A percentile compares a stretch with the other conserved stretches of the same genome.
Conservation (phyloP, 768 basidiomycete species). For the Collybia sordida region DNA sequence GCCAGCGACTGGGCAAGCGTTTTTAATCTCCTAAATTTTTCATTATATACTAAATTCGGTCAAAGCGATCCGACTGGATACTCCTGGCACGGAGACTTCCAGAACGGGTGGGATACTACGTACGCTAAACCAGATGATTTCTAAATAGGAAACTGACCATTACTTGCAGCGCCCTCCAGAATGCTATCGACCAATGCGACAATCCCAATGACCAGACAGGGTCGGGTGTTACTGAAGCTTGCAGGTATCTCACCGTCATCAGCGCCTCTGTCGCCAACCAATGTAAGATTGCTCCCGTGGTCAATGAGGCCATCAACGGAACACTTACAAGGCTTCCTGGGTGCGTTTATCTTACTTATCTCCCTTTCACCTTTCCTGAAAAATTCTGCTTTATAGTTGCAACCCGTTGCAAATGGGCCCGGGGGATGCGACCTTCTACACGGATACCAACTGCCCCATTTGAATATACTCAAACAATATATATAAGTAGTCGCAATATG, state of each 20-base stretch:
- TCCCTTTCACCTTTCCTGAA: background rate
- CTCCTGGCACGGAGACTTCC: conserved; percentile 47
- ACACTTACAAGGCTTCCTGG: conserved; percentile 26
- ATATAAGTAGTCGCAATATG: too few species aligned
- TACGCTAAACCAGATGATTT: too few species aligned
- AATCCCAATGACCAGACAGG: conserved; percentile 36
- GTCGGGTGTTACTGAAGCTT: conserved; percentile 35
- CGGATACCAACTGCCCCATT: too few species aligned
- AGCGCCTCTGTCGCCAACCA: conserved; percentile 20
- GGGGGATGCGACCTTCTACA: conserved; percentile 4
- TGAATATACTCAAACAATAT: too few species aligned
- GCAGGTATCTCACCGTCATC: conserved; percentile 35
- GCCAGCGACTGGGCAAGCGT: too few species aligned
- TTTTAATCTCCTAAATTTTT: too few species aligned
- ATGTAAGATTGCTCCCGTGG: conserved; percentile 31
- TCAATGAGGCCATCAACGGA: conserved; percentile 26
- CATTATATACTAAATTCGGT: too few species aligned
- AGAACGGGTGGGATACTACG: conserved; percentile 50
- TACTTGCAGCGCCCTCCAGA: conserved; percentile 30
- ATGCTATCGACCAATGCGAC: conserved; percentile 47
- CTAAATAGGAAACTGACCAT: too few species aligned
- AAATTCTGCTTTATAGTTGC: conserved; percentile 20
- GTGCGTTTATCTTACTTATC: conserved; percentile 9
- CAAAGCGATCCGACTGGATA: conserved; percentile 51
- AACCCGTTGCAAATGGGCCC: conserved; percentile 39